Evolutionary conservation across 768 basidiomycete genomes (phyloP).

Genomic region (Trametopsis cervina): DNA sequence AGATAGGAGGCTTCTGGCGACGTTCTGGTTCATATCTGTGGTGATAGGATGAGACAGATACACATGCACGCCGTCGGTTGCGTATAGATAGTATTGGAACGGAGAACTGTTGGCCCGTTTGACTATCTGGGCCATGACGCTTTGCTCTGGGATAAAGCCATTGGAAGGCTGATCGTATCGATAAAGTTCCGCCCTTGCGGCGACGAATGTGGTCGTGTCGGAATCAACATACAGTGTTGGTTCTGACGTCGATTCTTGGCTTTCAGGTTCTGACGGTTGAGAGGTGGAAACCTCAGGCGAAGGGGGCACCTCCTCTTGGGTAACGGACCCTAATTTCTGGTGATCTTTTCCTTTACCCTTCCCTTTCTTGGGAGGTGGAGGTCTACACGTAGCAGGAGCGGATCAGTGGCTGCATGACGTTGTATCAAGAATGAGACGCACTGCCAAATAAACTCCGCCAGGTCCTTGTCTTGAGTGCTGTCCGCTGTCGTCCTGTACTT

Average conservation of each 20-base stretch:
- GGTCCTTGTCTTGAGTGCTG: slow-evolving; percentile 53
- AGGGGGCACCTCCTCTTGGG: not conserved
- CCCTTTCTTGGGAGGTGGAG: slow-evolving; percentile 19
- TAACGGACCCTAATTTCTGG: not conserved
- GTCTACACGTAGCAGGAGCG: slow-evolving; percentile 3
- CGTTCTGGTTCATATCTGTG: slow-evolving; percentile 66
- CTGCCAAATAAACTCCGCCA: slow-evolving; percentile 81
- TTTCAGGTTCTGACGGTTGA: not conserved
- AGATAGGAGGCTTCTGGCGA: slow-evolving; percentile 53
- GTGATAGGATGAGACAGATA: slow-evolving; percentile 56
- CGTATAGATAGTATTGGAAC: slow-evolving; percentile 56
- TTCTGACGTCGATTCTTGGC: not conserved
- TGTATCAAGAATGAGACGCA: slow-evolving; percentile 37
- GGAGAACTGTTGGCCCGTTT: slow-evolving; percentile 31
- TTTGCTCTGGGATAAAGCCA: slow-evolving; percentile 45
- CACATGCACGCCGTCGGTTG: slow-evolving; percentile 41
- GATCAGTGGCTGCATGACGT: not conserved
- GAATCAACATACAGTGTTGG: not conserved
- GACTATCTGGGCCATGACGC: slow-evolving; percentile 48
- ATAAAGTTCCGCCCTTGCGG: slow-evolving; percentile 51
- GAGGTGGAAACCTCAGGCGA: slow-evolving; percentile 9
- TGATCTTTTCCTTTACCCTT: slow-evolving; percentile 7
- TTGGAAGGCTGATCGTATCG: slow-evolving; percentile 48
- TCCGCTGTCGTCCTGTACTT: slow-evolving; percentile 75
- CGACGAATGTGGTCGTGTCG: slow-evolving; percentile 18